Evolutionary conservation across 2,329 filamentous ascomycete species (phyloP), one percentile per base, ranked within the genome.

Genomic region (Aspergillus neoniger): DNA sequence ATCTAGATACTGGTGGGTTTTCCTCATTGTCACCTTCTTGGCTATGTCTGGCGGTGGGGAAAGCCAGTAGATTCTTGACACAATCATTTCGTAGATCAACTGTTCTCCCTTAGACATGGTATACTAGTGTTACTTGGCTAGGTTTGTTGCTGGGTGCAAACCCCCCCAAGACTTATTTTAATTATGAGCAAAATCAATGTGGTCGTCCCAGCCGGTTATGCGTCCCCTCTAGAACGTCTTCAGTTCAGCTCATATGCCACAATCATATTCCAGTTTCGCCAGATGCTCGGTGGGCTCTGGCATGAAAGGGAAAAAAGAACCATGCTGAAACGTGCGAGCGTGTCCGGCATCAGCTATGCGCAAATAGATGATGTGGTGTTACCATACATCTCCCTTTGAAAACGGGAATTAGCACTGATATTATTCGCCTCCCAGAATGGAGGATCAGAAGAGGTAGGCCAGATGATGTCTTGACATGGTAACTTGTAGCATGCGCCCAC

Each of bases 1-100:
- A 30, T 51, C 19, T 62, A 79, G 79, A 62, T 81, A 81, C 64
- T 81, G 79, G 79, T 81, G 79, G 79, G 74, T 79, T 43, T 71
- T 80, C 56, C 70, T 79, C 63, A 73, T 79, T 38, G 62, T 79
- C 36, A 70, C 72, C 12, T 72, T 81, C 59, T 59, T 81, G 58
- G 72, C 71, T 25, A 72, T 81, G 72, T 75, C 75, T 17, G 76
- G 77, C 39, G 74, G 77, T 39, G 77, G 75, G 17, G 77, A 75
- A 52, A 67, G 66, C 32, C 64, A 68, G 61, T 65, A 62, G 53
- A 23, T 19, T 21, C 38, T 38, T 7, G 17, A 39, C 15, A 44
- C 6, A 21, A 23, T 10, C 9, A 5, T 21, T 44, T 19, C 23
- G n/a, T 28, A 23, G 9, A 15, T 43, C 7, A 23, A 17, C 38